Percentiles rank a stretch among this genome's conserved stretches.
phyloP scores from a whole-genome alignment of 1,284 basidiomycete genomes.

The Leccinum griseonigrum region DNA sequence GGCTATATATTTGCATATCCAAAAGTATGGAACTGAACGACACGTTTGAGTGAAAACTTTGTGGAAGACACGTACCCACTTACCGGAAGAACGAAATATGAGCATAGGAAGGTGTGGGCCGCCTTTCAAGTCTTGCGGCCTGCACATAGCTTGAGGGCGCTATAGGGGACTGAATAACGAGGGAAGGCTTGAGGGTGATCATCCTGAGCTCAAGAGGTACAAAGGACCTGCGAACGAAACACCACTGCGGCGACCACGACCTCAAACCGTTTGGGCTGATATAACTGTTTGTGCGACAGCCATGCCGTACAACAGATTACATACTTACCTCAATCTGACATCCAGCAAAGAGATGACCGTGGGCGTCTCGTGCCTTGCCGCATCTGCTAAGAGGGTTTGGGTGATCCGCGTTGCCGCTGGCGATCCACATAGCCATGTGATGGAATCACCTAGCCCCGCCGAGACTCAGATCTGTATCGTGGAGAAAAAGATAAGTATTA shows the following conservation, averaged over 20 bases:
- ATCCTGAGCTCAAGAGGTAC: constrained; percentile 15
- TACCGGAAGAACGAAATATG: constrained; percentile 50
- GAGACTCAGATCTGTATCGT: background rate
- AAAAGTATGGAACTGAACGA: constrained; percentile 50
- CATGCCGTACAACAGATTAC: constrained; percentile 23
- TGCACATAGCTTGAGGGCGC: constrained; percentile 29
- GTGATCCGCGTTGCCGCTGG: background rate
- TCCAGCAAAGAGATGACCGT: constrained; percentile 8
- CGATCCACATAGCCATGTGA: constrained; percentile 16
- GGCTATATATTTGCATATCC: constrained; percentile 59
- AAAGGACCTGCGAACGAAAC: background rate
- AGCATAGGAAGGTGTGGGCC: constrained; percentile 24
- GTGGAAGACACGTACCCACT: constrained; percentile 6
- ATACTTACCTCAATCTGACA: constrained; percentile 19
- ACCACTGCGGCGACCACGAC: background rate
- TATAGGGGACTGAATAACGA: constrained; percentile 20
- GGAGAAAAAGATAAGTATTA: background rate
- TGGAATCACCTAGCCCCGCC: constrained; percentile 1
- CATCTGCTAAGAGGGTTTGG: constrained; percentile 1
- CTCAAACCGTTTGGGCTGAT: constrained; percentile 11
- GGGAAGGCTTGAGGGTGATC: constrained; percentile 22
- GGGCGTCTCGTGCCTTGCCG: constrained; percentile 6
- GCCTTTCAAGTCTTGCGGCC: constrained; percentile 15
- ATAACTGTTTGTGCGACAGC: constrained; percentile 17
- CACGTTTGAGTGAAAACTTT: background rate